phyloP scores from a whole-genome alignment of 169 alveolate genomes.

The Plasmodium sp. region DNA sequence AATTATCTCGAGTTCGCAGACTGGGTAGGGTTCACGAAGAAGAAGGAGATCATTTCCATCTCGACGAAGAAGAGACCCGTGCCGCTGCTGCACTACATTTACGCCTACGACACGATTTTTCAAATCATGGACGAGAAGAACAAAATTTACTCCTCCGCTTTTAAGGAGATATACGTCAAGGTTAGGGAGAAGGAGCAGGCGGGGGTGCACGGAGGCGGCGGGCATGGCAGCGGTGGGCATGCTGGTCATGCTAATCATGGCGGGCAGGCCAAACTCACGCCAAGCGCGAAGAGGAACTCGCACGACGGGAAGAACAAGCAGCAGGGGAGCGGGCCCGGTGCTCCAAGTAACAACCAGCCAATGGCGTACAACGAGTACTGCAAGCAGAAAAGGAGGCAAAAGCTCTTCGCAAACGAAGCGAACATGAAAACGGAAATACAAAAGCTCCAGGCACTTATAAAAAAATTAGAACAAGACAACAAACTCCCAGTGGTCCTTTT shows the following conservation, averaged over 20 bases:
- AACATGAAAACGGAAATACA: conserved; percentile 87
- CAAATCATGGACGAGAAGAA: conserved; percentile 73
- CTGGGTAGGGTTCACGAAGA: conserved; percentile 96
- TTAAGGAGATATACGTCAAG: conserved; percentile 75
- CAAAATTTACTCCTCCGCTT: conserved; percentile 74
- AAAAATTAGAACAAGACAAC: conserved; percentile 85
- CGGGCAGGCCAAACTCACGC: conserved; percentile 18
- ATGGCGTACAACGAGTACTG: conserved; percentile 52
- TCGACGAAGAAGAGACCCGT: conserved; percentile 95
- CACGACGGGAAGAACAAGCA: background rate
- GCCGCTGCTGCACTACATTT: conserved; percentile 96
- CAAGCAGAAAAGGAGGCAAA: conserved; percentile 49
- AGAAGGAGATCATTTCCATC: conserved; percentile 94
- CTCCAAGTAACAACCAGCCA: background rate
- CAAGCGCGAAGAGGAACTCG: conserved; percentile 4
- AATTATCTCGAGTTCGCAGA: conserved; percentile 98
- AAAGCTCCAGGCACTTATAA: conserved; percentile 85
- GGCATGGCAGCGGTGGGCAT: background rate
- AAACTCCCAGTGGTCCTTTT: conserved; percentile 97
- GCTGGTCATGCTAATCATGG: background rate
- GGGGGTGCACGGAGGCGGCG: background rate
- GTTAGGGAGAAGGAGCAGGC: conserved; percentile 76
- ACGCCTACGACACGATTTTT: conserved; percentile 73
- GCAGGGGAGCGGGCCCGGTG: no score
- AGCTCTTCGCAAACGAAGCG: conserved; percentile 57